phyloP scores from a whole-genome alignment of 2,329 filamentous ascomycete genomes.

The Aspergillus costaricaensis region DNA sequence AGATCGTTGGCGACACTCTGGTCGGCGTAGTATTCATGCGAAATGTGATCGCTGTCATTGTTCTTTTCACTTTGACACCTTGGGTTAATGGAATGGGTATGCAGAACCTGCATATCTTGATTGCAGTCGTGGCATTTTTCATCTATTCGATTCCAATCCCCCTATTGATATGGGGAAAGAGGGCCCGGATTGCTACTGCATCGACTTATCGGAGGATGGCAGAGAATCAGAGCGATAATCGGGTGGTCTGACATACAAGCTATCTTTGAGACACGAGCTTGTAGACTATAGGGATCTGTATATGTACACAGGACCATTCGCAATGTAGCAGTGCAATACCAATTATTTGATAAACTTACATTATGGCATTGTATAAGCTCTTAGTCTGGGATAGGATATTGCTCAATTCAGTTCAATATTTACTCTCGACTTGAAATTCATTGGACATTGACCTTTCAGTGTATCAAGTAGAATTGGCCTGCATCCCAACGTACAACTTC shows the following conservation, averaged over 20 bases:
- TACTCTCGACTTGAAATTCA: too few relatives aligned
- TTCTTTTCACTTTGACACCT: conserved; percentile 47
- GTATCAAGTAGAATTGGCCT: too few relatives aligned
- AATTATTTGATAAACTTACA: too few relatives aligned
- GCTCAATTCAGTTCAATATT: too few relatives aligned
- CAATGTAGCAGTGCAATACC: too few relatives aligned
- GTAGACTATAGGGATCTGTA: not conserved
- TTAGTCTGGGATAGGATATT: too few relatives aligned
- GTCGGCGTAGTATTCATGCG: conserved; percentile 50
- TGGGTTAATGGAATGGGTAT: conserved; percentile 7
- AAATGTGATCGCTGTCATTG: conserved; percentile 47
- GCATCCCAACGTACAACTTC: too few relatives aligned
- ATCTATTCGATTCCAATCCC: conserved; percentile 23
- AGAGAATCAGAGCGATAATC: not conserved
- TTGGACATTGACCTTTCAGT: too few relatives aligned
- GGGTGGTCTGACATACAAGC: not conserved
- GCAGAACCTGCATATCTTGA: conserved; percentile 3
- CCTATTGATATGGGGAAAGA: conserved; percentile 29
- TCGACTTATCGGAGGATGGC: not conserved
- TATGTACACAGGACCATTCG: not conserved
- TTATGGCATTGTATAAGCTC: too few relatives aligned
- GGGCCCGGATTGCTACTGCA: conserved; percentile 18
- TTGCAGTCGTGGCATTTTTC: conserved; percentile 17
- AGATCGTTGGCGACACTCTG: conserved; percentile 51
- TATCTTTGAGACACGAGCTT: too few relatives aligned